Evolutionary conservation across 257 asterid species (phyloP).

Genomic region (Gentiana straminea): DNA sequence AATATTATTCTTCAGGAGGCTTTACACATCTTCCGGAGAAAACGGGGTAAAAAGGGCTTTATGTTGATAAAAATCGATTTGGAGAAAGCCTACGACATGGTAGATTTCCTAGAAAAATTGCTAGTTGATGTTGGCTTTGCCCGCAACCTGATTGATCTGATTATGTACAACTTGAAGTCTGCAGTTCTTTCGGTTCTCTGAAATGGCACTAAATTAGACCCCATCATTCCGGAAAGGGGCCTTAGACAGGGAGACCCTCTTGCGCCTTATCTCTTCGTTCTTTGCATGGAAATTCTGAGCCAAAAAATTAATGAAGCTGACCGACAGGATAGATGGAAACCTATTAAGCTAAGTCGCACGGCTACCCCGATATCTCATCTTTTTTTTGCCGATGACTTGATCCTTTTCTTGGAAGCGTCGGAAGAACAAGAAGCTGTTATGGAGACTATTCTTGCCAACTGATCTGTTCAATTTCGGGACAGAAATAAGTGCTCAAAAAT

Average conservation of each 20-base stretch:
- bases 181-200: neutral
- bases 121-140: constrained; percentile 7
- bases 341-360: neutral
- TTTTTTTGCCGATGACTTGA: neutral
- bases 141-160: constrained; percentile 14
- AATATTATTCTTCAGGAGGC: no score
- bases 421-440: no score
- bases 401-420: neutral
- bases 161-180: constrained; percentile 3
- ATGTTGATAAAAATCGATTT: neutral
- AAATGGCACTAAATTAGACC: neutral
- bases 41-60: neutral
- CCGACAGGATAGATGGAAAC: neutral
- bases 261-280: neutral
- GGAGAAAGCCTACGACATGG: constrained; percentile 16
- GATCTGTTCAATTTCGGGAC: neutral
- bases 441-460: no score
- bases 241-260: neutral
- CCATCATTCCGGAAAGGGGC: neutral
- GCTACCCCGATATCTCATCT: neutral
- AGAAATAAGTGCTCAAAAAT: neutral
- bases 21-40: no score
- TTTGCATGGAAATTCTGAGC: neutral
- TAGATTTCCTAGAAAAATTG: constrained; percentile 10
- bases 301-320: neutral